A percentile compares a stretch with the other conserved stretches of the same genome.
phyloP scores from a whole-genome alignment of 2,329 filamentous ascomycete genomes.

The Cylindrodendrum hubeiense region DNA sequence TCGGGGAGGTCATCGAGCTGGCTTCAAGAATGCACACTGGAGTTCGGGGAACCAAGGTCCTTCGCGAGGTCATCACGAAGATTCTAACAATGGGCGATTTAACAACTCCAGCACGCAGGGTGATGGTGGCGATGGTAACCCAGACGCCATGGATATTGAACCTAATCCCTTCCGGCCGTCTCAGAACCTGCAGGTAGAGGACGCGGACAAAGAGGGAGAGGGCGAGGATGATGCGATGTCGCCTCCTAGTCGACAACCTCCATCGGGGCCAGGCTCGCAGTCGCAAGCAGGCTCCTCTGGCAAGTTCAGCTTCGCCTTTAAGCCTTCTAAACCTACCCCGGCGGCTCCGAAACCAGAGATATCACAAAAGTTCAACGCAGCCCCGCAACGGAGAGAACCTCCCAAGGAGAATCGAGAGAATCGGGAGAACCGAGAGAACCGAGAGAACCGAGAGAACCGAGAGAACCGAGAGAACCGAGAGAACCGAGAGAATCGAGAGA shows the following conservation, averaged over 20 bases:
- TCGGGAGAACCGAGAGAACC: too few species aligned
- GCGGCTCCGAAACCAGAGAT: slow-evolving; percentile 74
- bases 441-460: too few species aligned
- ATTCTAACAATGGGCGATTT: slow-evolving; percentile 35
- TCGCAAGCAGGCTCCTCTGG: slow-evolving; percentile 61
- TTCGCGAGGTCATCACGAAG: slow-evolving; percentile 39
- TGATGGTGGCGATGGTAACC: slow-evolving; percentile 30
- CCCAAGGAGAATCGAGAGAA: slow-evolving; percentile 48
- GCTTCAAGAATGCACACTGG: slow-evolving; percentile 79
- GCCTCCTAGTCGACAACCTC: slow-evolving; percentile 65
- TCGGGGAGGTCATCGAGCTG: slow-evolving; percentile 68
- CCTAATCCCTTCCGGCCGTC: slow-evolving; percentile 43
- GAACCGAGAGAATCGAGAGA: too few species aligned
- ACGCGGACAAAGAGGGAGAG: slow-evolving; percentile 53
- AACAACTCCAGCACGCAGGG: slow-evolving; percentile 24
- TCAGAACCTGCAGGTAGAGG: slow-evolving; percentile 23
- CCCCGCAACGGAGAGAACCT: slow-evolving; percentile 61
- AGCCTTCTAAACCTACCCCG: slow-evolving; percentile 73
- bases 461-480: too few species aligned
- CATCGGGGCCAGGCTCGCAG: slow-evolving; percentile 65
- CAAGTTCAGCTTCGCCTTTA: slow-evolving; percentile 96
- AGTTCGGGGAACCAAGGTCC: slow-evolving; percentile 57
- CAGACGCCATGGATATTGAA: slow-evolving; percentile 34
- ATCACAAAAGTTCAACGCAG: slow-evolving; percentile 76
- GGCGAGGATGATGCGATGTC: slow-evolving; percentile 63